phyloP scores from a whole-genome alignment of 2,329 filamentous ascomycete genomes.

The Colletotrichum plurivorum region DNA sequence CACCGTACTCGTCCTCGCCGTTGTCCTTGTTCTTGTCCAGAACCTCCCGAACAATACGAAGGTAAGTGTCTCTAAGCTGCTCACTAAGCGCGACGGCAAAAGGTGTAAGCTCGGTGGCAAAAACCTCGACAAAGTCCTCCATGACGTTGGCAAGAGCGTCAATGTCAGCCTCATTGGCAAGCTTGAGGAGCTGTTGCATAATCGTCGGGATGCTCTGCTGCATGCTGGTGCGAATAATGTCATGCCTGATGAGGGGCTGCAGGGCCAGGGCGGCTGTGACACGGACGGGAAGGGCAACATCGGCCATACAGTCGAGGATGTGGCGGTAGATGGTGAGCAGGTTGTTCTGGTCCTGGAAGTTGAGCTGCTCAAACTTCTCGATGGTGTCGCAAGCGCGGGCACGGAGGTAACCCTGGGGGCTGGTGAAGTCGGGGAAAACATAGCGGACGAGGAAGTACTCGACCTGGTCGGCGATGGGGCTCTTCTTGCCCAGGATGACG shows the following conservation, averaged over 20 bases:
- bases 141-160: conserved; percentile 98
- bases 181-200: conserved; percentile 97
- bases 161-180: conserved; percentile 98
- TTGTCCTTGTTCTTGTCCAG: conserved; percentile 85
- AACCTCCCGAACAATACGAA: conserved; percentile 92
- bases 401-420: conserved; percentile 90
- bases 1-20: conserved; percentile 84
- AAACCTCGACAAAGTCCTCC: conserved; percentile 99
- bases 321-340: conserved; percentile 96
- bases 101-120: conserved; percentile 95
- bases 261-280: conserved; percentile 95
- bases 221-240: conserved; percentile 95
- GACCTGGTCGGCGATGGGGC: conserved; percentile 95
- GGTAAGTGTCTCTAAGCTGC: conserved; percentile 94
- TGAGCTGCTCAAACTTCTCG: conserved; percentile 96
- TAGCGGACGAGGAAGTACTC: conserved; percentile 99
- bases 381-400: conserved; percentile 97
- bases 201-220: conserved; percentile 98
- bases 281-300: conserved; percentile 91
- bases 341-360: conserved; percentile 97
- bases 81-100: conserved; percentile 97
- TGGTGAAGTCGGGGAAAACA: conserved; percentile 98
- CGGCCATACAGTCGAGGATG: conserved; percentile 97
- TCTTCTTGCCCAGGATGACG: conserved; percentile 97
- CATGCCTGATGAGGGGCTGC: conserved; percentile 95